Evolutionary conservation across 2,329 filamentous ascomycete genomes (phyloP).

Genomic region (Sclerotinia trifoliorum): DNA sequence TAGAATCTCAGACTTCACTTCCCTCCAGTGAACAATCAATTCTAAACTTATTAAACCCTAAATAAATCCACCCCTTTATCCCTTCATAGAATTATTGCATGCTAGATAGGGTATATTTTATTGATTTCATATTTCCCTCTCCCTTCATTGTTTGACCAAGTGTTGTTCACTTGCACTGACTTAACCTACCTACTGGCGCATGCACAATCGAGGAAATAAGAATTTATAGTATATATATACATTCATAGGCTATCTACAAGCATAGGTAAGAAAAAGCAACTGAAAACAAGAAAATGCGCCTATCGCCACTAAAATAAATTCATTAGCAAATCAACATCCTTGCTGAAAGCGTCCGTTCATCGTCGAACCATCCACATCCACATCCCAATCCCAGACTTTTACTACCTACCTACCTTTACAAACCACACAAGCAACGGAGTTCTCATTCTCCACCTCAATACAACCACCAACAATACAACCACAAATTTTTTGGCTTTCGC

Average conservation of each 20-base stretch:
- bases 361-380: slow-evolving; percentile 1
- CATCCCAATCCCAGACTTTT: neutral
- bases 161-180: neutral
- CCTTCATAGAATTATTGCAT: neutral
- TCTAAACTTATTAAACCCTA: neutral
- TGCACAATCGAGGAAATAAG: neutral
- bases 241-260: too few relatives aligned
- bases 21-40: neutral
- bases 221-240: neutral
- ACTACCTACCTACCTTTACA: neutral
- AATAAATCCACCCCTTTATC: neutral
- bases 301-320: neutral
- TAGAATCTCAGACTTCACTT: neutral
- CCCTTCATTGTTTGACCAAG: neutral
- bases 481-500: neutral
- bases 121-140: neutral
- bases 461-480: slow-evolving; percentile 1
- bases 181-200: neutral
- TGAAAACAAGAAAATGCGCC: slow-evolving; percentile 2
- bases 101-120: neutral
- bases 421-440: neutral
- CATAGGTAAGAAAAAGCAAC: neutral
- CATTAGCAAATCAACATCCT: slow-evolving; percentile 8
- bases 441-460: slow-evolving; percentile 13
- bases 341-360: slow-evolving; percentile 4